A percentile compares a stretch with the other conserved stretches of the same genome.
phyloP scores from a whole-genome alignment of 371 early-diverging fungal genomes.

The Syncephalis fuscata region DNA sequence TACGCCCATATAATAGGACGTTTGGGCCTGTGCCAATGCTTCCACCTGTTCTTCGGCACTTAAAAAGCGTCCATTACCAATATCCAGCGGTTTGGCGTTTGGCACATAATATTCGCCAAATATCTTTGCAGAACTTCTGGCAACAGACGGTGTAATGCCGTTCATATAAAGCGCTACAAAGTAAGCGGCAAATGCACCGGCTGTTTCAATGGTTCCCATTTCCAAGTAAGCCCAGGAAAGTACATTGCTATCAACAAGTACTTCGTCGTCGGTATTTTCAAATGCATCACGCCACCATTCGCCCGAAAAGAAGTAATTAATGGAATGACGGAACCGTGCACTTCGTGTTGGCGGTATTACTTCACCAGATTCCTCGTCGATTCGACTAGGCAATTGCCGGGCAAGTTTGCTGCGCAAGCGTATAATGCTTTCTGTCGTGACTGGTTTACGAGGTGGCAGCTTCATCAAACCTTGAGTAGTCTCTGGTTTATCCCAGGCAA shows the following conservation, averaged over 20 bases:
- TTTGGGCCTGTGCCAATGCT: slow-evolving; percentile 49
- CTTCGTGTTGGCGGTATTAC: slow-evolving; percentile 17
- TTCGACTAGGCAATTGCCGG: slow-evolving; percentile 21
- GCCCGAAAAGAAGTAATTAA: slow-evolving; percentile 26
- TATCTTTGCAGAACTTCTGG: background rate
- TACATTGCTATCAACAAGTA: slow-evolving; percentile 66
- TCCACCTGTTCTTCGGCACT: slow-evolving; percentile 27
- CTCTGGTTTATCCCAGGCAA: slow-evolving; percentile 91
- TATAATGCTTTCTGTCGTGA: slow-evolving; percentile 51
- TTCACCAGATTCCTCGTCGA: slow-evolving; percentile 29
- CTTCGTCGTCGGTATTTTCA: slow-evolving; percentile 59
- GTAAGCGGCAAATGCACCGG: slow-evolving; percentile 55
- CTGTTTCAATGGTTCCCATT: slow-evolving; percentile 59
- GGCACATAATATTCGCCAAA: slow-evolving; percentile 20
- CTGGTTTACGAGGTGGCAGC: slow-evolving; percentile 77
- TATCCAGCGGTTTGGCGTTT: slow-evolving; percentile 21
- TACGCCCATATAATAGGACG: slow-evolving; percentile 60
- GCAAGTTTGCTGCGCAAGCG: slow-evolving; percentile 32
- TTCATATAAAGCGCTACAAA: slow-evolving; percentile 45
- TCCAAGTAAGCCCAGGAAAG: slow-evolving; percentile 79
- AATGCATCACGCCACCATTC: slow-evolving; percentile 43
- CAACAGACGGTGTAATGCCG: slow-evolving; percentile 15
- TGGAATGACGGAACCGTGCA: slow-evolving; percentile 11
- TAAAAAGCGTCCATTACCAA: slow-evolving; percentile 16
- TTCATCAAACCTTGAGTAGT: slow-evolving; percentile 60